Conservation (phyloP, 1,139 yeast genomes). For the Lodderomyces parapsilosis region DNA sequence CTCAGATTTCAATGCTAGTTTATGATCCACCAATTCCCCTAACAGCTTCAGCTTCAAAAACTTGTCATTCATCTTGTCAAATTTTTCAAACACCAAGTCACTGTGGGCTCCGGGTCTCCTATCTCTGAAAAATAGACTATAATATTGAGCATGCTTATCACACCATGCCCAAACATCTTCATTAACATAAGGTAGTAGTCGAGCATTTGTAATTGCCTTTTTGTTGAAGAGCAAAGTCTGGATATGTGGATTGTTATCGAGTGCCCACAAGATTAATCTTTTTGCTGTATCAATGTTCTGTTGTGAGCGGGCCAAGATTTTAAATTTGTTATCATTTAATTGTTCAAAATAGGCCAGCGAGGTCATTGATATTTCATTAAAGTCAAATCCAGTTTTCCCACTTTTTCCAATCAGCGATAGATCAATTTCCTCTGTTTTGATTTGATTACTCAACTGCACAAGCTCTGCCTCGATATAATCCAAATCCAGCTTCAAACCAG, state of each 20-base stretch:
- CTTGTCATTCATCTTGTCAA: constrained; percentile 11
- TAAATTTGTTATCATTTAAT: constrained; percentile 16
- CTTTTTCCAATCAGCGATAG: constrained; percentile 23
- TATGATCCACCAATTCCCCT: constrained; percentile 8
- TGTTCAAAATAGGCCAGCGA: constrained; percentile 37
- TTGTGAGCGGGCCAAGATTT: constrained; percentile 5
- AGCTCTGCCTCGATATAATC: constrained; percentile 6
- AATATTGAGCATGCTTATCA: constrained; percentile 24
- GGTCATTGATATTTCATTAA: constrained; percentile 22
- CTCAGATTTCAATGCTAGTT: neutral
- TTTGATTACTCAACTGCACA: neutral
- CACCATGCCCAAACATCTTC: constrained; percentile 38
- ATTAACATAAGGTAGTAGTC: constrained; percentile 30
- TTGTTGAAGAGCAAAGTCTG: constrained; percentile 17
- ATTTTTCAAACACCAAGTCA: constrained; percentile 13
- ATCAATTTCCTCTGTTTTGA: constrained; percentile 31
- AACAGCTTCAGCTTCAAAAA: constrained; percentile 6
- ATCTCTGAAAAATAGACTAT: constrained; percentile 5
- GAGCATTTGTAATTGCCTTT: constrained; percentile 3
- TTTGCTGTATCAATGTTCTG: constrained; percentile 33
- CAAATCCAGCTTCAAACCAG: constrained; percentile 7
- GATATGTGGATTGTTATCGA: constrained; percentile 34
- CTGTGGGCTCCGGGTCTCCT: constrained; percentile 5
- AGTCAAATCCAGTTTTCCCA: constrained; percentile 17
- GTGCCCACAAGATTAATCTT: constrained; percentile 38